Evolutionary conservation across 257 asterid species (phyloP), one percentile per base, ranked within the genome.

Genomic region (Linaria vulgaris): DNA sequence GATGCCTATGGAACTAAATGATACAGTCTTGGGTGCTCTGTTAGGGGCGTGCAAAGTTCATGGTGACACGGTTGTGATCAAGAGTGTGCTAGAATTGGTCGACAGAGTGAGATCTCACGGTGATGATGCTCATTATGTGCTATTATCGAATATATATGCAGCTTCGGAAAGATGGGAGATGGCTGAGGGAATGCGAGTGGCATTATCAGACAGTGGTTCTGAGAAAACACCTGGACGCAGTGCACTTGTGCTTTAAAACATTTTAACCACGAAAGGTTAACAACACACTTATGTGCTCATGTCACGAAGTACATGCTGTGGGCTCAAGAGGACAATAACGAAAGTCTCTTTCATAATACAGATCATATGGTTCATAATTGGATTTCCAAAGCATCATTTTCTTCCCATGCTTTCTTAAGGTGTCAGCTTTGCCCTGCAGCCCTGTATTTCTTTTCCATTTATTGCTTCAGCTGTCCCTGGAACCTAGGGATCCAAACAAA

Each of bases 91-190:
- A 61, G 73, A 80, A 62, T 78, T 80, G 63, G 60, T 75, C 11
- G 39, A 60, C 2, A 72, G 72, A 56, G 11, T 70, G 75, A 78
- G 58, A 48, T 66, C 67, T 51, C 38, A 45, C 6, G 74, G 61
- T 34, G 74, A 69, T 17, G 77, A 73, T 65, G 67, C 68, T n/a
- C 84, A 79, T 72, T 76, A 73, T 69, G 81, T 84, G 69, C 69
- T 86, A 7, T 45, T 83, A n/a, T 82, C 96, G 1, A 85, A 72
- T 70, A 82, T 90, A 34, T 82, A 82, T 70, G 95, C 91, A 25
- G 85, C 88, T 59, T 73, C 89, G 34, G 94, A 85, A 59, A 81
- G 77, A 71, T 90, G 97, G 97, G 86, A 83, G 76, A 79, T 69
- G 82, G 91, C 94, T 56, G 85, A 82, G 78, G 66, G 74, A 17